These are phyloP conservation scores for Rhodotorula sp. DNA, from an alignment of 1,284 basidiomycete genomes.

Conservation along the genomic window DNA sequence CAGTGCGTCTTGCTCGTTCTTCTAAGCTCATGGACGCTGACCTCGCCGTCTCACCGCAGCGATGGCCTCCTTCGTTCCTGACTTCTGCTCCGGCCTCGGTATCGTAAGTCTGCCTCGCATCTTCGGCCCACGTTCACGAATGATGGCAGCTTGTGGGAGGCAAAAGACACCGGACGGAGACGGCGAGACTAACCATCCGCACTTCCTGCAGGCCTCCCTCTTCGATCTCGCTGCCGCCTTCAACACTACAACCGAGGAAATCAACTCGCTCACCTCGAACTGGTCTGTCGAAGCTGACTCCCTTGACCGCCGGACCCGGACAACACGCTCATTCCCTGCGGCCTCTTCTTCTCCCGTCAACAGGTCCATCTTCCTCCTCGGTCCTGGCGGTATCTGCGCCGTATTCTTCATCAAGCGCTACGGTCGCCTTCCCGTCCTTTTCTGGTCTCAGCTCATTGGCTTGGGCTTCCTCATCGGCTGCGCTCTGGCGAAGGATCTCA, in stretches of 20 bases:
- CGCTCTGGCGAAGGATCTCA: slow-evolving; percentile 61
- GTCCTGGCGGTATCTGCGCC: slow-evolving; percentile 56
- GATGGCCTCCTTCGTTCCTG: slow-evolving; percentile 44
- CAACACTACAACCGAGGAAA: slow-evolving; percentile 61
- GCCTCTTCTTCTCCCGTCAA: too few relatives aligned
- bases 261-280: slow-evolving; percentile 60
- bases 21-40: too few relatives aligned
- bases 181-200: neutral
- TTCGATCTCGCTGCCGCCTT: slow-evolving; percentile 64
- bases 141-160: too few relatives aligned
- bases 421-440: slow-evolving; percentile 64
- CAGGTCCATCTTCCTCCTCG: slow-evolving; percentile 21
- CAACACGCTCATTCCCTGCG: neutral
- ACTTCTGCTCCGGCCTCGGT: slow-evolving; percentile 43
- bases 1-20: slow-evolving; percentile 10
- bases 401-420: slow-evolving; percentile 59
- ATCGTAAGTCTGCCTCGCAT: slow-evolving; percentile 34
- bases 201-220: slow-evolving; percentile 48
- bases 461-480: slow-evolving; percentile 52
- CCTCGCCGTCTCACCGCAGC: neutral
- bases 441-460: slow-evolving; percentile 62
- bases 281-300: neutral
- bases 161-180: too few relatives aligned
- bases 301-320: neutral
- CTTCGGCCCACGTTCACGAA: too few relatives aligned